These are phyloP conservation scores for Candida arabinofermentans DNA, from an alignment of 805 yeast genomes.

Conservation along the genomic window DNA sequence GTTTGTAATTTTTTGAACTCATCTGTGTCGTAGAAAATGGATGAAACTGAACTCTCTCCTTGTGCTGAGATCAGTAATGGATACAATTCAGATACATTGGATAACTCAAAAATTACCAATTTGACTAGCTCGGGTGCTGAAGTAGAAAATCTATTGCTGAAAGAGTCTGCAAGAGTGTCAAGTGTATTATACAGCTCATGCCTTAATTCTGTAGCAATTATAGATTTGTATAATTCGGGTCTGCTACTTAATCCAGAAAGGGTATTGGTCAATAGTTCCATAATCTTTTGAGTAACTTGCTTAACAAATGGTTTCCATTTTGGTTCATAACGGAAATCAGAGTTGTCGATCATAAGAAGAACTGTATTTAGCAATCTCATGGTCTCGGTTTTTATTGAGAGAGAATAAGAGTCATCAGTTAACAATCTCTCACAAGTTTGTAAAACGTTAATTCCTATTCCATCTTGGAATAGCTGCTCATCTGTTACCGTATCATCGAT, in stretches of 20 bases:
- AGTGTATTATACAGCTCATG: constrained; percentile 28
- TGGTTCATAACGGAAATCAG: constrained; percentile 39
- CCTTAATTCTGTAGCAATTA: constrained; percentile 23
- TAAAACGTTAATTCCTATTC: constrained; percentile 55
- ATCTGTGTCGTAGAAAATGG: constrained; percentile 18
- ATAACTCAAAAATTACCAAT: constrained; percentile 18
- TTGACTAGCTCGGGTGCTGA: constrained; percentile 9
- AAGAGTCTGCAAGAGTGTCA: constrained; percentile 22
- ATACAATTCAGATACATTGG: constrained; percentile 16
- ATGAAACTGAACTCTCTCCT: neutral
- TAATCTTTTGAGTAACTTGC: constrained; percentile 23
- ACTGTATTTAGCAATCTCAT: constrained; percentile 51
- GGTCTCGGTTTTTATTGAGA: constrained; percentile 44
- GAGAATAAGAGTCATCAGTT: constrained; percentile 12
- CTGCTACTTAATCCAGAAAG: constrained; percentile 5
- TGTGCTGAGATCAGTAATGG: constrained; percentile 10
- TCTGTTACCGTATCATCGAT: constrained; percentile 85
- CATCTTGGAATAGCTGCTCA: constrained; percentile 78
- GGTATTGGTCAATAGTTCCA: constrained; percentile 21
- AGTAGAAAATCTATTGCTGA: constrained; percentile 16
- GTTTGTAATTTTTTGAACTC: constrained; percentile 18
- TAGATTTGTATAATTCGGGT: constrained; percentile 4
- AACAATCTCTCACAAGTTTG: constrained; percentile 45
- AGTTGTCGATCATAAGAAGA: constrained; percentile 47
- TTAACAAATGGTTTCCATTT: constrained; percentile 35